Evolutionary conservation across 805 yeast genomes (phyloP), one percentile per base, ranked within the genome.

Genomic region (Saturnispora galanensis): DNA sequence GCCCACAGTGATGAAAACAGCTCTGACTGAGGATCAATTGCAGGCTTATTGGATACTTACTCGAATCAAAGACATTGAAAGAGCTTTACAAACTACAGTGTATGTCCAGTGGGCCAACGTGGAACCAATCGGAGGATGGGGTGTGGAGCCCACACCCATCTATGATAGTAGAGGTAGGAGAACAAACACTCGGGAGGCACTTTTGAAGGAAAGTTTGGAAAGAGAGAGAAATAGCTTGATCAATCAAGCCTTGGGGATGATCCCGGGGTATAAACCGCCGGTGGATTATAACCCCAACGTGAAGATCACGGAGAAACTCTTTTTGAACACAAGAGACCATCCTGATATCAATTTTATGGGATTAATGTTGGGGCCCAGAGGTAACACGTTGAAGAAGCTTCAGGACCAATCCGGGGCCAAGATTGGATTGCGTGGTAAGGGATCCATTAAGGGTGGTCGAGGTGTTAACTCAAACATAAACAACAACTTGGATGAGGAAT

Each of bases 341-440:
- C 97, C 97, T 0, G 90, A 83, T 41, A 81, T 93, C 53, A 93
- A 93, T 64, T 90, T 90, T 58, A 84, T 93, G 43, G 99, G 99
- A 0, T 69, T 84, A 42, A 65, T 93, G 16, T 63, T 93, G 41
- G 99, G 99, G 0, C 98, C 99, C 30, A 79, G 99, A 68, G 99
- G 97, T 18, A 82, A 84, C 54, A 90, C 96, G 0, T 65, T 90
- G 54, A 76, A 84, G 48, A 76, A 77, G 53, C 65, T 94, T 62
- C 95, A 90, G 58, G 79, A 76, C 28, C 79, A 82, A 41, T 81
- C 95, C 34, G 96, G 96, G 1, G 96, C 97, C 13, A 77, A 74
- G 52, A 82, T 93, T 47, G 94, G 89, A 3, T 84, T 93, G 41
- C 71, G 99, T 53, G 99, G 99, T 26, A 80, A 84, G 53, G 99